A percentile compares a stretch with the other conserved stretches of the same genome.
phyloP scores from a whole-genome alignment of 2,329 filamentous ascomycete genomes.

The Nannizzia gypsea region DNA sequence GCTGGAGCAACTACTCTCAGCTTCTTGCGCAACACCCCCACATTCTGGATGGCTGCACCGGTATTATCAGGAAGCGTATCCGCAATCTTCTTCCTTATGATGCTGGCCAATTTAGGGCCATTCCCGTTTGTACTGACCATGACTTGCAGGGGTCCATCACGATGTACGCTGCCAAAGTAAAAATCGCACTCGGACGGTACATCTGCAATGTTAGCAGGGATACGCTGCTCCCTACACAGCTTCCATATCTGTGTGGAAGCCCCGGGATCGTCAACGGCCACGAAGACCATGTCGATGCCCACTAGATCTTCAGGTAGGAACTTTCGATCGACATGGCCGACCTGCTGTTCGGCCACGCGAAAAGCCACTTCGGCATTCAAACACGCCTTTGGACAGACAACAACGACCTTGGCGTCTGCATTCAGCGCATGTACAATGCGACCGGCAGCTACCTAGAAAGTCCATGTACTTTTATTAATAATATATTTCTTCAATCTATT shows the following conservation, averaged over 20 bases:
- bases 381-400: slow-evolving; percentile 67
- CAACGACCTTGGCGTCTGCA: slow-evolving; percentile 79
- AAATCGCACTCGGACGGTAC: slow-evolving; percentile 96
- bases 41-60: slow-evolving; percentile 72
- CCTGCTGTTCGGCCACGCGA: slow-evolving; percentile 62
- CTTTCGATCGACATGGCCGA: slow-evolving; percentile 67
- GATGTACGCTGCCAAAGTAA: slow-evolving; percentile 92
- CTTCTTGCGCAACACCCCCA: slow-evolving; percentile 68
- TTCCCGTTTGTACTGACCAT: slow-evolving; percentile 99
- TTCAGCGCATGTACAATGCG: slow-evolving; percentile 91
- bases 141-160: slow-evolving; percentile 88
- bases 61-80: slow-evolving; percentile 62
- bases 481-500: not conserved
- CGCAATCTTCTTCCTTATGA: slow-evolving; percentile 74
- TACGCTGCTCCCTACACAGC: slow-evolving; percentile 70
- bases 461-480: not conserved
- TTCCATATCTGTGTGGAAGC: slow-evolving; percentile 90
- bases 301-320: slow-evolving; percentile 85
- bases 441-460: slow-evolving; percentile 72
- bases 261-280: slow-evolving; percentile 82
- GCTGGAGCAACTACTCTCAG: slow-evolving; percentile 65
- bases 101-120: slow-evolving; percentile 78
- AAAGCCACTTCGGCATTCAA: slow-evolving; percentile 81
- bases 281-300: slow-evolving; percentile 71
- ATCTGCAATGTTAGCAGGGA: slow-evolving; percentile 92